A percentile compares a stretch with the other conserved stretches of the same genome.
phyloP scores from a whole-genome alignment of 2,329 filamentous ascomycete genomes.

The Fusarium globosum region DNA sequence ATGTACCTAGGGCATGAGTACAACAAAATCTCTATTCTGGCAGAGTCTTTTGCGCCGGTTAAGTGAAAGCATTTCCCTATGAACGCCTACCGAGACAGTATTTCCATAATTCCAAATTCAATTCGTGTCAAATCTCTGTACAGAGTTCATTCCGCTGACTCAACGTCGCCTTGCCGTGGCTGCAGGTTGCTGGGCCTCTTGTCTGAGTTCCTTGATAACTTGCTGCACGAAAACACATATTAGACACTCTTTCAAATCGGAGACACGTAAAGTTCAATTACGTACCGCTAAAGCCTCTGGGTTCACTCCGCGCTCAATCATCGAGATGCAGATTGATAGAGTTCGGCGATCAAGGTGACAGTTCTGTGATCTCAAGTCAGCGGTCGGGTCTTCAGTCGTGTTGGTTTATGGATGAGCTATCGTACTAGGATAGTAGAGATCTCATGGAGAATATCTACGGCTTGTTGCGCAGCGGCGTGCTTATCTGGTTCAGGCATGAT shows the following conservation, averaged over 20 bases:
- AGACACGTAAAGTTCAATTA: background rate
- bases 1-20: constrained; percentile 3
- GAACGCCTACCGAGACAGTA: constrained; percentile 20
- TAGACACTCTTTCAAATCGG: background rate
- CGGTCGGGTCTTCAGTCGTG: background rate
- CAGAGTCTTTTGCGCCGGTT: background rate
- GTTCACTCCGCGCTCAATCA: constrained; percentile 97
- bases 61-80: constrained; percentile 13
- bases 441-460: constrained; percentile 84
- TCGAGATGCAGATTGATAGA: constrained; percentile 92
- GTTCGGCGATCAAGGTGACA: constrained; percentile 91
- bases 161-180: constrained; percentile 45
- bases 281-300: constrained; percentile 93
- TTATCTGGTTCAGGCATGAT: constrained; percentile 68
- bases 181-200: constrained; percentile 62
- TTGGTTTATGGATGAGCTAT: constrained; percentile 16
- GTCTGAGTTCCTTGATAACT: constrained; percentile 69
- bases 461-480: constrained; percentile 81
- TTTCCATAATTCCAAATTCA: background rate
- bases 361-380: constrained; percentile 69
- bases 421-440: constrained; percentile 89
- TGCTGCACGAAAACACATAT: constrained; percentile 52
- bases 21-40: constrained; percentile 17
- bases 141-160: constrained; percentile 10
- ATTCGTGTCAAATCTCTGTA: background rate